phyloP scores from a whole-genome alignment of 805 yeast species.

The Myxozyma kluyveri region DNA sequence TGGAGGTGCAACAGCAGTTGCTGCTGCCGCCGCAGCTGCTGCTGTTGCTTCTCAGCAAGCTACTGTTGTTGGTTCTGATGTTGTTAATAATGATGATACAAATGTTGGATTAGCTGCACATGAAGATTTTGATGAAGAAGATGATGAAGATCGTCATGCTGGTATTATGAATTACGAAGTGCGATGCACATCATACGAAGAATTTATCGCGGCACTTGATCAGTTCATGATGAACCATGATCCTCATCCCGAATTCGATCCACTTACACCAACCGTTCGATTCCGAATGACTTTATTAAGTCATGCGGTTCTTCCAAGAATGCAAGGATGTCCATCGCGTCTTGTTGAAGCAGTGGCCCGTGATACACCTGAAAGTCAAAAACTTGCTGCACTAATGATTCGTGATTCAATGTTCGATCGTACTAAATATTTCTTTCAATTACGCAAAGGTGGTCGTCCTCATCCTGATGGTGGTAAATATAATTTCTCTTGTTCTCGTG shows the following conservation, averaged over 20 bases:
- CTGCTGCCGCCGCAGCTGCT: not conserved
- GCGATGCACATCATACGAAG: constrained; percentile 18
- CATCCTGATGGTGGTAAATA: constrained; percentile 29
- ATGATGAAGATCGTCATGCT: constrained; percentile 8
- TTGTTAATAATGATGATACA: not conserved
- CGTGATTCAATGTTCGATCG: constrained; percentile 26
- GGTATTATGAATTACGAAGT: constrained; percentile 17
- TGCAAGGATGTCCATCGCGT: constrained; percentile 24
- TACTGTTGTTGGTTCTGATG: not conserved
- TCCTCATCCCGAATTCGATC: constrained; percentile 23
- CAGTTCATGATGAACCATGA: constrained; percentile 23
- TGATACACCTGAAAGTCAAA: constrained; percentile 27
- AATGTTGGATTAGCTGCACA: not conserved
- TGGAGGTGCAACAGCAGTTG: constrained; percentile 3
- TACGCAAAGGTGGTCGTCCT: constrained; percentile 28
- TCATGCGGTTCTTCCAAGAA: constrained; percentile 21
- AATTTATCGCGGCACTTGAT: constrained; percentile 8
- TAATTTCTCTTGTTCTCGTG: constrained; percentile 28
- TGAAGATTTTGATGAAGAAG: constrained; percentile 20
- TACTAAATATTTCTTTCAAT: constrained; percentile 26
- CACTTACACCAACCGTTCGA: constrained; percentile 11
- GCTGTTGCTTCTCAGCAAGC: constrained; percentile 2
- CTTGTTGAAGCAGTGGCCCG: constrained; percentile 28
- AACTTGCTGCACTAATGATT: constrained; percentile 25
- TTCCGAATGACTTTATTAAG: constrained; percentile 20